Evolutionary conservation across 495 filamentous ascomycete species (phyloP).

Genomic region (Aspergillus incahuasiensis): DNA sequence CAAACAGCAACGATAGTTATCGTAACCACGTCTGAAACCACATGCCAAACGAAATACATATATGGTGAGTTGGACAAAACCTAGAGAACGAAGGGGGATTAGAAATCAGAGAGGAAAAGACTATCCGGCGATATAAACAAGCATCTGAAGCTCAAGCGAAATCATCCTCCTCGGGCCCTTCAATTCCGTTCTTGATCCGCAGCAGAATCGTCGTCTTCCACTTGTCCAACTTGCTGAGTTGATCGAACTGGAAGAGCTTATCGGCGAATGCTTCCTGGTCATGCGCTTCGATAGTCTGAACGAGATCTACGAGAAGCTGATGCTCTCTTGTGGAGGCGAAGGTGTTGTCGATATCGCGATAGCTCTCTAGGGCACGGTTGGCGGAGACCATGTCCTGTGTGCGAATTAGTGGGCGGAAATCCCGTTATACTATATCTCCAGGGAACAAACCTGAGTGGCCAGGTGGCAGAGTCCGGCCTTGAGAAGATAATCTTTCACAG

Average conservation of each 20-base stretch:
- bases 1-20: background rate
- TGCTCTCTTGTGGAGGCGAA: slow-evolving; percentile 74
- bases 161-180: slow-evolving; percentile 64
- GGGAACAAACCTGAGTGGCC: slow-evolving; percentile 52
- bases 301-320: slow-evolving; percentile 70
- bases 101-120: background rate
- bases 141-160: slow-evolving; percentile 48
- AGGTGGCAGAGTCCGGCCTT: slow-evolving; percentile 85
- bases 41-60: background rate
- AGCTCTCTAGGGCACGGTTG: slow-evolving; percentile 71
- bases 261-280: slow-evolving; percentile 80
- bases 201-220: slow-evolving; percentile 90
- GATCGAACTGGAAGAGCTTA: slow-evolving; percentile 80
- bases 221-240: slow-evolving; percentile 86
- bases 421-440: background rate
- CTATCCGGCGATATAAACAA: background rate
- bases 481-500: slow-evolving; percentile 87
- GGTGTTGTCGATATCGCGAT: slow-evolving; percentile 72
- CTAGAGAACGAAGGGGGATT: background rate
- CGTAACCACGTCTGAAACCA: background rate
- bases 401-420: background rate
- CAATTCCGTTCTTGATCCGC: slow-evolving; percentile 75
- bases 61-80: background rate
- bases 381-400: slow-evolving; percentile 63
- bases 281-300: slow-evolving; percentile 62